Base-by-base conservation (phyloP, 2,329 filamentous ascomycete species). In the Pezicula rhizophila region DNA sequence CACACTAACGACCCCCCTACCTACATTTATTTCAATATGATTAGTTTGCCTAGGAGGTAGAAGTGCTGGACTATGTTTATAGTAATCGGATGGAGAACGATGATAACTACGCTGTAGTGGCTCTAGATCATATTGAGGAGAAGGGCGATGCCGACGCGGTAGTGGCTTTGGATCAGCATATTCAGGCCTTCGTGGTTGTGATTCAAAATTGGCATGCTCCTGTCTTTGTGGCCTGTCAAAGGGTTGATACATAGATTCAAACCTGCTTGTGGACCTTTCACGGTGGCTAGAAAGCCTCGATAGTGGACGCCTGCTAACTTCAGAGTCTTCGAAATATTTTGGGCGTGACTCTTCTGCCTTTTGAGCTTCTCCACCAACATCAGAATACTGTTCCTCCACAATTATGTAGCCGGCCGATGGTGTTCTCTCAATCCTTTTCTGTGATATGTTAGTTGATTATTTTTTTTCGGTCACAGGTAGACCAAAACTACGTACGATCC, bases 171-270 rank as follows among this genome's bases (percentile, higher is more conserved):
- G 35, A 45, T 55, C 48, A 34, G 50, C 45, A 10, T 44, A 48
- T 38, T 56, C 51, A 43, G 54, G 52, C 47, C 45, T 50, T 31
- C 50, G 35, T 18, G 49, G 49, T 17, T 44, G 35, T 20, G 45
- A 47, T 37, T 55, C 51, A 4, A 8, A 48, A 45, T 28, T 45
- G 45, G 35, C 54, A 53, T 18, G 49, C 42, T 31, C 45, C 52
- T 28, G n/a, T 47, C 45, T 57, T 52, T 2, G 46, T 55, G 0
- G n/a, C 3, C 14, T 10, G n/a, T 15, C 35, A 38, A 38, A 38
- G 10, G 18, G 12, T 15, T 38, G 11, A 15, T 12, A 31, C 28
- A 31, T 12, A 31, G 28, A 31, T 11, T 31, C 28, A 12, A 31
- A 10, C 28, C 8, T 31, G 28, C 35, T 26, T 14, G 18, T 42